Conservation (phyloP, 2,329 filamentous ascomycete species). For the Penicillium brevicompactum region DNA sequence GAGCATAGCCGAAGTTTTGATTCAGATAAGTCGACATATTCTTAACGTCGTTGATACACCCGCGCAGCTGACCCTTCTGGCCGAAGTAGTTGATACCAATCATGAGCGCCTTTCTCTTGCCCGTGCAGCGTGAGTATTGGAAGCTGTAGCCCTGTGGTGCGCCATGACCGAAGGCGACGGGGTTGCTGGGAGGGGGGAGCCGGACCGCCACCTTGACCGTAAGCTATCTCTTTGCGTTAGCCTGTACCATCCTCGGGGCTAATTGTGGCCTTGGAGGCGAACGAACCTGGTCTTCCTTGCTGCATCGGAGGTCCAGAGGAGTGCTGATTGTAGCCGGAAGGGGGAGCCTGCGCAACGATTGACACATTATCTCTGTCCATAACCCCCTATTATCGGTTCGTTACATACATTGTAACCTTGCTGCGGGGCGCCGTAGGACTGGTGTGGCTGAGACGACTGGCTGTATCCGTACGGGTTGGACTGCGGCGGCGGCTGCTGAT, state of each 20-base stretch:
- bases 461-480: slow-evolving; percentile 46
- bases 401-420: slow-evolving; percentile 41
- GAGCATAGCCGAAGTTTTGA: slow-evolving; percentile 85
- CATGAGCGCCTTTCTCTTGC: slow-evolving; percentile 81
- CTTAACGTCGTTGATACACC: slow-evolving; percentile 96
- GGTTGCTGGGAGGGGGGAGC: slow-evolving; percentile 67
- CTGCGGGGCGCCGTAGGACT: slow-evolving; percentile 32
- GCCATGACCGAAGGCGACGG: slow-evolving; percentile 76
- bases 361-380: slow-evolving; percentile 13
- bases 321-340: slow-evolving; percentile 35
- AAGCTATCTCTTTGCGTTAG: slow-evolving; percentile 8
- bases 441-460: slow-evolving; percentile 45
- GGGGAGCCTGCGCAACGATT: slow-evolving; percentile 25
- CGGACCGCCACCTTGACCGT: slow-evolving; percentile 45
- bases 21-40: slow-evolving; percentile 94
- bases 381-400: not conserved
- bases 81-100: slow-evolving; percentile 98
- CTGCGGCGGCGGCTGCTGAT: slow-evolving; percentile 35
- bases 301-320: slow-evolving; percentile 42
- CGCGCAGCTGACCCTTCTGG: slow-evolving; percentile 84
- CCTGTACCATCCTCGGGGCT: not conserved
- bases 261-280: not conserved
- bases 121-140: slow-evolving; percentile 90
- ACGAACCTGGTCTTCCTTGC: slow-evolving; percentile 44
- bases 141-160: slow-evolving; percentile 80